Evolutionary conservation across 371 early-diverging fungal species (phyloP).

Genomic region (Actinomortierella wolfii): DNA sequence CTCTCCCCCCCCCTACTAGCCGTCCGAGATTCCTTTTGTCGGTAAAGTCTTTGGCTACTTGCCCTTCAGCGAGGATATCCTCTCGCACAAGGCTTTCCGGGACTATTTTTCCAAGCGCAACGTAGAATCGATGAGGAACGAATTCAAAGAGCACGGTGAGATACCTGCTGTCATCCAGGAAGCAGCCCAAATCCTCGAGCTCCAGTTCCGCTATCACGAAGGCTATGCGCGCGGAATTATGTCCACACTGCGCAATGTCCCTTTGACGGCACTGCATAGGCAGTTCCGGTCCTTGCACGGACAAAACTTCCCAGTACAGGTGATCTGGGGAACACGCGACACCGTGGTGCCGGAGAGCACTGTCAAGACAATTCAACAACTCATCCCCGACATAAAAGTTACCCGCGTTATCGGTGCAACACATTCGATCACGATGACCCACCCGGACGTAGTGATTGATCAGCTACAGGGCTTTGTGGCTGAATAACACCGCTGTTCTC

Average conservation of each 20-base stretch:
- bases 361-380: slow-evolving; percentile 14
- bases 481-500: too few relatives aligned
- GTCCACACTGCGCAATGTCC: slow-evolving; percentile 33
- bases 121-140: slow-evolving; percentile 33
- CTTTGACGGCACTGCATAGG: slow-evolving; percentile 18
- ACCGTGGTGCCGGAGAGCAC: slow-evolving; percentile 34
- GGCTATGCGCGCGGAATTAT: slow-evolving; percentile 47
- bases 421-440: slow-evolving; percentile 40
- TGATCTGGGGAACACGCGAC: slow-evolving; percentile 43
- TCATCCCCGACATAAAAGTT: slow-evolving; percentile 32
- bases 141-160: slow-evolving; percentile 15
- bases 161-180: slow-evolving; percentile 19
- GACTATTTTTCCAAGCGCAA: slow-evolving; percentile 32
- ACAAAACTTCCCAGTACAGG: slow-evolving; percentile 28
- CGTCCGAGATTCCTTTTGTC: slow-evolving; percentile 34
- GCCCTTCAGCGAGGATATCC: slow-evolving; percentile 34
- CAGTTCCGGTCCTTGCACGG: slow-evolving; percentile 14
- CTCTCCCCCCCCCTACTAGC: too few relatives aligned
- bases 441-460: slow-evolving; percentile 19
- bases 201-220: slow-evolving; percentile 30
- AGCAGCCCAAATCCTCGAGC: slow-evolving; percentile 22
- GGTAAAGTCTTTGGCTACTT: slow-evolving; percentile 26
- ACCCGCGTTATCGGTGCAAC: slow-evolving; percentile 35
- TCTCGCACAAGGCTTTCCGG: slow-evolving; percentile 25
- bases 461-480: slow-evolving; percentile 21